Conservation (phyloP, 495 filamentous ascomycete species). For the Rusavskia elegans region DNA sequence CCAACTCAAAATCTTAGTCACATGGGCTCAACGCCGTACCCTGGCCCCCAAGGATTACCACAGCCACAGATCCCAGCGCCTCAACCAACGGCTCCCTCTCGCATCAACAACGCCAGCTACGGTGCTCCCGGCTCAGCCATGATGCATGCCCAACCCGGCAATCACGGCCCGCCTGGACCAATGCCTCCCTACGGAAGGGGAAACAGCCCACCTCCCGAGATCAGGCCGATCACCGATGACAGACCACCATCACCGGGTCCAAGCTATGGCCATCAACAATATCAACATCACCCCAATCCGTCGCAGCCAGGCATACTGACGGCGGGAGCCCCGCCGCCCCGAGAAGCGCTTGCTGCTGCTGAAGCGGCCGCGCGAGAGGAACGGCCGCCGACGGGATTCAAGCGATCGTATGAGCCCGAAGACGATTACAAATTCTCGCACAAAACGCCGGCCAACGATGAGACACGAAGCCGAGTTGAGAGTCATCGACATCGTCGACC, state of each 20-base stretch:
- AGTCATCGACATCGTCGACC: constrained; percentile 65
- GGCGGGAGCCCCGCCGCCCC: constrained; percentile 56
- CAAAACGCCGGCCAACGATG: constrained; percentile 81
- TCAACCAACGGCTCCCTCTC: constrained; percentile 33
- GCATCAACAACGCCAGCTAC: constrained; percentile 60
- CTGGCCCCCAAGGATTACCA: constrained; percentile 40
- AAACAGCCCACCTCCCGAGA: constrained; percentile 67
- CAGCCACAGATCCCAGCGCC: constrained; percentile 41
- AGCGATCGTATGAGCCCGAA: constrained; percentile 83
- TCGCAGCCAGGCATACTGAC: constrained; percentile 54
- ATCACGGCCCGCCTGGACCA: constrained; percentile 24
- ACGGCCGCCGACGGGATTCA: constrained; percentile 61
- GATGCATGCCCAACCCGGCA: constrained; percentile 41
- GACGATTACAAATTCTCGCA: constrained; percentile 40
- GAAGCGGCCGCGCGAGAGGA: constrained; percentile 64
- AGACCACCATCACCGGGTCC: constrained; percentile 71
- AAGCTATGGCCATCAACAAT: constrained; percentile 63
- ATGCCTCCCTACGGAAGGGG: constrained; percentile 43
- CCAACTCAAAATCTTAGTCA: constrained; percentile 48
- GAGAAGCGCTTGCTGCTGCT: constrained; percentile 55
- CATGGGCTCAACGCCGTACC: constrained; percentile 44
- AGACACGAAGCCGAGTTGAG: constrained; percentile 70
- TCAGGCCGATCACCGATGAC: constrained; percentile 73
- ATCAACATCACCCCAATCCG: constrained; percentile 53
- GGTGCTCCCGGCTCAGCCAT: constrained; percentile 33